Conservation (phyloP, 1,284 basidiomycete species). For the Naganishia cerealis region DNA sequence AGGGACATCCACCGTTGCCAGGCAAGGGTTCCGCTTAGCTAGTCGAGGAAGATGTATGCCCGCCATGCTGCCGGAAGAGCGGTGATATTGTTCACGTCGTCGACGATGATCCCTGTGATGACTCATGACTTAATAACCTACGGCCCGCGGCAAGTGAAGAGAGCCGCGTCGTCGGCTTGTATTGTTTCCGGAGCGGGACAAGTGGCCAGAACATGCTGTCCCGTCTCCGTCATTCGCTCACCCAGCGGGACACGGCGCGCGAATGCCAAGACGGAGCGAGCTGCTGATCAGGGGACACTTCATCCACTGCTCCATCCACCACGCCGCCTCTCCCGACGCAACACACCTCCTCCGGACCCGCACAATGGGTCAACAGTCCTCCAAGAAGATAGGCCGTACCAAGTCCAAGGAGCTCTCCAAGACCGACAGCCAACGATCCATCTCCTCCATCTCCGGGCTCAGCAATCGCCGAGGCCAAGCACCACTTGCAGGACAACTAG, state of each 20-base stretch:
- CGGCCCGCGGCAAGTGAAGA: not conserved
- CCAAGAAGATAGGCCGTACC: constrained; percentile 55
- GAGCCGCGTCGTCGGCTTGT: not conserved
- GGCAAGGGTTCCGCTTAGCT: too few relatives aligned
- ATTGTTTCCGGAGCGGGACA: not conserved
- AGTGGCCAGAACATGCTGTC: not conserved
- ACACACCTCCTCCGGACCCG: constrained; percentile 1
- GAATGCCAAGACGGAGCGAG: not conserved
- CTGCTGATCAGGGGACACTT: not conserved
- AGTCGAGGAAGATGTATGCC: too few relatives aligned
- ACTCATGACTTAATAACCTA: not conserved
- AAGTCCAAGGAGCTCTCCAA: constrained; percentile 54
- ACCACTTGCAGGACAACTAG: constrained; percentile 32
- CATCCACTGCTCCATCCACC: not conserved
- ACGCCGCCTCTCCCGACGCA: not conserved
- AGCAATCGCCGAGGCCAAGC: constrained; percentile 28
- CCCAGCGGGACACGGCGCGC: not conserved
- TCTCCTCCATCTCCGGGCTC: constrained; percentile 29
- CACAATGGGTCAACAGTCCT: constrained; percentile 53
- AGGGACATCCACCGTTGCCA: too few relatives aligned
- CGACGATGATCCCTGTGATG: not conserved
- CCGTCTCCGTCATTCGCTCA: not conserved
- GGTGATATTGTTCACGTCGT: too few relatives aligned
- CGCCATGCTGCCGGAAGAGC: too few relatives aligned
- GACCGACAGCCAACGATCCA: constrained; percentile 42